phyloP scores from a whole-genome alignment of 2,329 filamentous ascomycete genomes.

The Cephalotrichum gorgonifer region DNA sequence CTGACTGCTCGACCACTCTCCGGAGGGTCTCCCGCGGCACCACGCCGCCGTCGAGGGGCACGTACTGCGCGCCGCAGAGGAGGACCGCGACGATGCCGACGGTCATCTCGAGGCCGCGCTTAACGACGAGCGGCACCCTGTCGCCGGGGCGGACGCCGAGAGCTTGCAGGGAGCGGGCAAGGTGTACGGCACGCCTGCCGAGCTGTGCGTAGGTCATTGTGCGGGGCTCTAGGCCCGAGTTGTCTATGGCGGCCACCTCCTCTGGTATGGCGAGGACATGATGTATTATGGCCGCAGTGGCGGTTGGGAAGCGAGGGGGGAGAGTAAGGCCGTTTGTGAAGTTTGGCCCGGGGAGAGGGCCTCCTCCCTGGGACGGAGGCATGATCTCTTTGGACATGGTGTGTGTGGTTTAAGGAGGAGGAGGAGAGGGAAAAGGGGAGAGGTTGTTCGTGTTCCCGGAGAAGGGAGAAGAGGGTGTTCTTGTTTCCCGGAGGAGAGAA shows the following conservation, averaged over 20 bases:
- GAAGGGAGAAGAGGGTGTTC: too few species aligned
- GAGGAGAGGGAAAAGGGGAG: background rate
- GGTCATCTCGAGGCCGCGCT: conserved; percentile 45
- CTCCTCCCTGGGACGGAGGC: background rate
- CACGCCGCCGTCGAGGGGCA: conserved; percentile 47
- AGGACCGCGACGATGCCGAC: conserved; percentile 46
- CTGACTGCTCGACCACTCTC: conserved; percentile 37
- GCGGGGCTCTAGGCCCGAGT: conserved; percentile 15
- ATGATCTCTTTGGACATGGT: background rate
- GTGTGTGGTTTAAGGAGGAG: too few species aligned
- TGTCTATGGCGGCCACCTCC: conserved; percentile 25
- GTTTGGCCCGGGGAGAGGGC: background rate
- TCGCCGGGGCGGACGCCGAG: conserved; percentile 31
- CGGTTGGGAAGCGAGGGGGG: conserved; percentile 23
- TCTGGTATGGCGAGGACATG: conserved; percentile 24
- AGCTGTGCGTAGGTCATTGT: conserved; percentile 35
- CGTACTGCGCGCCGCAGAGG: conserved; percentile 47
- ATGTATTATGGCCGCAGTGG: conserved; percentile 26
- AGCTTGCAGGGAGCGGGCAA: conserved; percentile 26
- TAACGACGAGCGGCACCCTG: conserved; percentile 43
- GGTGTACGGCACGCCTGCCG: conserved; percentile 26
- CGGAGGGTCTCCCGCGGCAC: conserved; percentile 35
- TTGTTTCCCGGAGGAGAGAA: too few species aligned
- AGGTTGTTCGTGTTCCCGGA: background rate
- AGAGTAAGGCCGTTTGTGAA: conserved; percentile 14